Evolutionary conservation across 805 yeast genomes (phyloP).

Genomic region (Wickerhamiella alocasiicola): DNA sequence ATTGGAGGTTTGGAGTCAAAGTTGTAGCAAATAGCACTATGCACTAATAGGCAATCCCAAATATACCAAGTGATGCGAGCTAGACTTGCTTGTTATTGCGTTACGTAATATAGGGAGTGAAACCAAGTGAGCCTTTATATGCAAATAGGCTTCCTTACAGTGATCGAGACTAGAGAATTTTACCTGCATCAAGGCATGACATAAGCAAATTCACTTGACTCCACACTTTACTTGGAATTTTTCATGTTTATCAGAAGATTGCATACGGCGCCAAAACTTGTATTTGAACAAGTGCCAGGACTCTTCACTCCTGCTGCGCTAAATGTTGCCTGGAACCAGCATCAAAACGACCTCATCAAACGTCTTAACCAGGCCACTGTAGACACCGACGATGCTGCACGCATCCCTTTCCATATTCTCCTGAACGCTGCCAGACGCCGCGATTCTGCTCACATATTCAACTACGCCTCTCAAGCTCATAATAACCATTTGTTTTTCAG

Average conservation of each 20-base stretch:
- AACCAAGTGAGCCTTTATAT: too few species aligned
- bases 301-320: constrained; percentile 55
- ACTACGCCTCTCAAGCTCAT: constrained; percentile 80
- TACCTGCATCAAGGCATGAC: too few species aligned
- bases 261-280: constrained; percentile 10
- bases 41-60: too few species aligned
- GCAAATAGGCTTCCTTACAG: too few species aligned
- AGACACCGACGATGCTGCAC: constrained; percentile 70
- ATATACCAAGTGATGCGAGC: too few species aligned
- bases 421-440: constrained; percentile 52
- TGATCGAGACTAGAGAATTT: too few species aligned
- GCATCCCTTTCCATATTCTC: constrained; percentile 57
- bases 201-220: too few species aligned
- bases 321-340: constrained; percentile 65
- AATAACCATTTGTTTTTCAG: constrained; percentile 77
- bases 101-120: too few species aligned
- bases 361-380: constrained; percentile 50
- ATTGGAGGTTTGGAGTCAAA: too few species aligned
- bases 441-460: constrained; percentile 58
- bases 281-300: constrained; percentile 43
- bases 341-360: constrained; percentile 47
- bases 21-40: too few species aligned
- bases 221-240: too few species aligned
- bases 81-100: too few species aligned
- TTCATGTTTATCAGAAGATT: constrained; percentile 4